These are phyloP conservation scores for Aspergillus versicolor DNA, from an alignment of 2,329 filamentous ascomycete species.

Conservation along the genomic window DNA sequence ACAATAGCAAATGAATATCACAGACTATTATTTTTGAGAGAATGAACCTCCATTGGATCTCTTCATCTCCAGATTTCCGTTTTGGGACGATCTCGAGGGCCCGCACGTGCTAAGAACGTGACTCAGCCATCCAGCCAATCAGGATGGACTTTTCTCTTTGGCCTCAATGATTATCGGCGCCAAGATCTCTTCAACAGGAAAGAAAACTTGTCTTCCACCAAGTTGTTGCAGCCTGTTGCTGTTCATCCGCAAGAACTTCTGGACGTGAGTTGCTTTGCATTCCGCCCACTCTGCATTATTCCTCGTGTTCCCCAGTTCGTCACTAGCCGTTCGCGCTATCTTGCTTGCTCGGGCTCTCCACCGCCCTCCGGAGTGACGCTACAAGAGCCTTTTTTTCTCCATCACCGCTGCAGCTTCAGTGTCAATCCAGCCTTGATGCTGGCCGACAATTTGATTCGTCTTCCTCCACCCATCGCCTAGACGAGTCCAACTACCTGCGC, in stretches of 20 bases:
- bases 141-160: constrained; percentile 15
- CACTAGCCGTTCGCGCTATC: neutral
- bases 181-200: constrained; percentile 16
- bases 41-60: neutral
- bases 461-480: neutral
- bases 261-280: constrained; percentile 5
- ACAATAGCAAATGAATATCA: neutral
- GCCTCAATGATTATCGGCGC: constrained; percentile 25
- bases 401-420: constrained; percentile 5
- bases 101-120: constrained; percentile 13
- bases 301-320: neutral
- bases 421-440: constrained; percentile 4
- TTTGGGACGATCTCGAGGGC: neutral
- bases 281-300: neutral
- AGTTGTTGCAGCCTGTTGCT: neutral
- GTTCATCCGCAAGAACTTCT: neutral
- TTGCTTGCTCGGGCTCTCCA: neutral
- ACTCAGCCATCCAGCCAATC: constrained; percentile 24
- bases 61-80: neutral
- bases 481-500: neutral
- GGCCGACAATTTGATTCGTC: constrained; percentile 8
- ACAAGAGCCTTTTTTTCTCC: constrained; percentile 1
- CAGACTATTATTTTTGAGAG: neutral
- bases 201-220: constrained; percentile 17
- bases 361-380: constrained; percentile 7